Conservation (phyloP, 768 basidiomycete genomes). For the Tephrocybe sp. region DNA sequence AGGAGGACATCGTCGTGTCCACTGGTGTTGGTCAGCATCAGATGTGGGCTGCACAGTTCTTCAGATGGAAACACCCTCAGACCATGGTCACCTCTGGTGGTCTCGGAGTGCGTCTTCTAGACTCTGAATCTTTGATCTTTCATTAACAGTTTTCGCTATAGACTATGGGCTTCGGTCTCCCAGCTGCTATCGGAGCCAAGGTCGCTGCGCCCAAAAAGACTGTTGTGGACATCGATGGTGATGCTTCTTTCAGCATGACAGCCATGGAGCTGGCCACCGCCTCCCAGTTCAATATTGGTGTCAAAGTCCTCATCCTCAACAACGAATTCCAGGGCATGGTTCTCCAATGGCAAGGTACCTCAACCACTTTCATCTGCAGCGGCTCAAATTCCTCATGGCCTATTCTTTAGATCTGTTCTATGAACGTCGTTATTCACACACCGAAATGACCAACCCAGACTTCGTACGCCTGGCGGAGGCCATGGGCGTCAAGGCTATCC, state of each 20-base stretch:
- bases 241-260: slow-evolving; percentile 99
- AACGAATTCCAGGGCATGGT: slow-evolving; percentile 99
- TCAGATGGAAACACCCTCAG: slow-evolving; percentile 84
- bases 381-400: not conserved
- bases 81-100: slow-evolving; percentile 94
- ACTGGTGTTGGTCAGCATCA: slow-evolving; percentile 99
- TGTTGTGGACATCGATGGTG: slow-evolving; percentile 96
- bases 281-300: slow-evolving; percentile 86
- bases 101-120: slow-evolving; percentile 68
- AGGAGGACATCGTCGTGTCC: slow-evolving; percentile 83
- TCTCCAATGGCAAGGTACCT: slow-evolving; percentile 93
- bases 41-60: slow-evolving; percentile 98
- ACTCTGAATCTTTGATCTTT: slow-evolving; percentile 4
- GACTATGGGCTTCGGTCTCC: slow-evolving; percentile 99
- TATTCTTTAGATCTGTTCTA: slow-evolving; percentile 79
- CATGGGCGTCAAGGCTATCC: slow-evolving; percentile 91
- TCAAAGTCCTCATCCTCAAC: slow-evolving; percentile 91
- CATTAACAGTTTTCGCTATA: slow-evolving; percentile 24
- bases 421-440: slow-evolving; percentile 94
- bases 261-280: slow-evolving; percentile 99
- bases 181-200: slow-evolving; percentile 94
- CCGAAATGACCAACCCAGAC: slow-evolving; percentile 92
- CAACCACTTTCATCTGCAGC: not conserved
- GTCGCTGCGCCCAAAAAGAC: slow-evolving; percentile 92
- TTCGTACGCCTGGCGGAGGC: slow-evolving; percentile 86